Base-by-base conservation (phyloP, 306 rosid species). In the Vigna hirtella region DNA sequence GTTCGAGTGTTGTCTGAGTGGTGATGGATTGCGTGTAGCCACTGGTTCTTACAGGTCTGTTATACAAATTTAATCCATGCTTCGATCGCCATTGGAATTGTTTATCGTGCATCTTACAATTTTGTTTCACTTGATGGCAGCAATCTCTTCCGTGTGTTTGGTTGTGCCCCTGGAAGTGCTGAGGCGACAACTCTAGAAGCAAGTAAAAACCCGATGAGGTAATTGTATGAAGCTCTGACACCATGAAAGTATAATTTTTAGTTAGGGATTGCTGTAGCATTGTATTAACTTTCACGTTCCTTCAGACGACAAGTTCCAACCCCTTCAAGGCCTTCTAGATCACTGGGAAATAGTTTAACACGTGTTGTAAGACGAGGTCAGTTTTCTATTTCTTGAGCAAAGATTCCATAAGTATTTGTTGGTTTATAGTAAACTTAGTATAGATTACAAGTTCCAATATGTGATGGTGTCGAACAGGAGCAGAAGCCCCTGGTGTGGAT, bases 161-260 rank as follows among this genome's bases (percentile, higher is more conserved):
- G 99, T 83, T 91, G 96, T 84, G 63, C 90, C 17, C 83, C 82
- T 70, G 97, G 97, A 77, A 96, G 97, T 78, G 70, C 88, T 0
- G 99, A 96, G 82, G 87, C 93, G 43, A 80, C 93, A 36, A 93
- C 98, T 34, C 85, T 96, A 81, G 99, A 96, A 87, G 99, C 99
- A 79, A 96, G 96, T 89, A 96, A 96, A 87, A 96, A 93, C 73
- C 99, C 99, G 53, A 96, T 90, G 97, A 96, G 99, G 99, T 92
- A 86, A 83, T 24, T 70, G 74, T 30, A 38, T 36, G 40, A 24
- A 70, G 52, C 50, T 74, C 69, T 55, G 20, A 76, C 57, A 36
- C 59, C 66, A 22, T 68, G 57, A 28, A 20, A 56, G 52, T 75
- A 59, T 63, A 70, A 24, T 63, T 56, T 79, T 70, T 4, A 26